phyloP scores from a whole-genome alignment of 345 rosid species.

The Gynandropsis gynandra region DNA sequence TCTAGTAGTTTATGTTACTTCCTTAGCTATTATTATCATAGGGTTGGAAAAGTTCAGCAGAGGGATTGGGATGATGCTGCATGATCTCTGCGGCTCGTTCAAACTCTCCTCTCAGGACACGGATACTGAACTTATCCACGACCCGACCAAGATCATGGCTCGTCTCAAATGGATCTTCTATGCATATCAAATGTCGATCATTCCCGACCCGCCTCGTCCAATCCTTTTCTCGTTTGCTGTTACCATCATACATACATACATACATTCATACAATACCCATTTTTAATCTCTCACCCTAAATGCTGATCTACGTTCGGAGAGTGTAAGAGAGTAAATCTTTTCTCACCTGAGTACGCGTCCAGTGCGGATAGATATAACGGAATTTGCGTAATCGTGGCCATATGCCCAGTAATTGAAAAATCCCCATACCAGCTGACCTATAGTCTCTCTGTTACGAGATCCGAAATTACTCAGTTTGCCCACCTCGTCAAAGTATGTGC shows the following conservation, averaged over 20 bases:
- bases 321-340: too few relatives aligned
- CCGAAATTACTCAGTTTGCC: slow-evolving; percentile 49
- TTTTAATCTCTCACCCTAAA: too few relatives aligned
- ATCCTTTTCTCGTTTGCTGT: slow-evolving; percentile 83
- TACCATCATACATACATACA: not conserved
- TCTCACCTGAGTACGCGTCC: slow-evolving; percentile 34
- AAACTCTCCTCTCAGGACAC: slow-evolving; percentile 27
- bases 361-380: slow-evolving; percentile 72
- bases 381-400: slow-evolving; percentile 70
- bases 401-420: slow-evolving; percentile 96
- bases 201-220: slow-evolving; percentile 51
- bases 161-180: slow-evolving; percentile 88
- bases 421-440: slow-evolving; percentile 80
- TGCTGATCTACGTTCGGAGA: too few relatives aligned
- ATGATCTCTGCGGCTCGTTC: slow-evolving; percentile 65
- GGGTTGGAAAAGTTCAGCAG: too few relatives aligned
- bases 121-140: slow-evolving; percentile 82
- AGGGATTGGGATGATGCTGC: too few relatives aligned
- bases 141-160: slow-evolving; percentile 90
- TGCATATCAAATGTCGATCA: slow-evolving; percentile 97
- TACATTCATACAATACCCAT: too few relatives aligned
- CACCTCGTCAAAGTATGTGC: slow-evolving; percentile 43
- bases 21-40: too few relatives aligned
- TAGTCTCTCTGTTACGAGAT: slow-evolving; percentile 35
- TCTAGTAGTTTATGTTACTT: too few relatives aligned